Base-by-base conservation (phyloP, 495 filamentous ascomycete genomes). In the Penicillium canescens region DNA sequence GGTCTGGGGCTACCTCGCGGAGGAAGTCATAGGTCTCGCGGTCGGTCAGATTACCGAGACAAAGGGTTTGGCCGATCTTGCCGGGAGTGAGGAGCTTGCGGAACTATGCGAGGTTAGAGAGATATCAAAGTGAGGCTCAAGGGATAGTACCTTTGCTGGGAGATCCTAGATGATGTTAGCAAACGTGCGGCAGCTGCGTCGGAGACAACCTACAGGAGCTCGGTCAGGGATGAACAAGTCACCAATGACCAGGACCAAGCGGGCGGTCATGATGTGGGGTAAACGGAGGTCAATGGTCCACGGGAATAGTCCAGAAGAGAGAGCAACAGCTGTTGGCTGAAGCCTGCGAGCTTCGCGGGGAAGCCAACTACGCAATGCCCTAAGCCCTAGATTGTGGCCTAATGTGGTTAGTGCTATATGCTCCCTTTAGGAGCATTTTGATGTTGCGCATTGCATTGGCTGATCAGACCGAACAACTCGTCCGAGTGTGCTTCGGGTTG, bases 141-240 rank as follows among this genome's bases (percentile, higher is more conserved):
- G 36, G 26, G n/a, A 41, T 43, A 60, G 63, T 79, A 92, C 92
- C 84, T 96, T 96, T 66, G 87, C 79, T 41, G 93, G 92, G 59
- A 96, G 92, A 69, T 96, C 92, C 87, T 90, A 70, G 26, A 26
- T 53, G 50, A 55, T 10, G 64, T 59, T 58, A 68, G 69, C 61
- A 31, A 56, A 50, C 23, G 28, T 26, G 41, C 28, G 14, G 43
- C 34, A 42, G 42, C 58, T 38, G 28, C 42, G 40, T 16, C 38
- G 28, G 54, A 45, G 16, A 31, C 40, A 14, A 71, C 81, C 56
- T 75, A 90, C 87, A n/a, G 87, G 77, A 67, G 94, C 93, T 72
- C 93, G 80, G 76, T 98, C 93, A 59, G 93, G 93, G 71, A 98
- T 97, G 81, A 97, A 96, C 48, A 98, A 83, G 78, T 98, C 94